These are phyloP conservation scores for Fusarium albosuccineum DNA, from an alignment of 2,329 filamentous ascomycete genomes.

Conservation along the genomic window DNA sequence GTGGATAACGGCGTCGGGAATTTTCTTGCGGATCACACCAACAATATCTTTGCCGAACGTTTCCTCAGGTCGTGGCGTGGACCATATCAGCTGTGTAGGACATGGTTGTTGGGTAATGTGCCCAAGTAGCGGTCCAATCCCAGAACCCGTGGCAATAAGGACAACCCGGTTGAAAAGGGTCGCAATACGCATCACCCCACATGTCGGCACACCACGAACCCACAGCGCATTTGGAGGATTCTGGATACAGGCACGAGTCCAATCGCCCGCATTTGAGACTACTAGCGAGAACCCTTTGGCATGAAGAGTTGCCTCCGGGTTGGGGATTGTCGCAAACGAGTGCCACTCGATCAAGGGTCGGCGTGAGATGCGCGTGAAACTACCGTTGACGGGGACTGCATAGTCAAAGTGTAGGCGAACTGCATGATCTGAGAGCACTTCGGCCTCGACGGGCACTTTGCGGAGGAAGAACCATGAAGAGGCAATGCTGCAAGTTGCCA, in stretches of 20 bases:
- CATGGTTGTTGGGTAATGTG: constrained; percentile 65
- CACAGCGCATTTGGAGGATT: constrained; percentile 73
- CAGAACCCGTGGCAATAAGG: constrained; percentile 78
- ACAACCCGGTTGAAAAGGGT: constrained; percentile 75
- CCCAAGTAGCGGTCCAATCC: constrained; percentile 77
- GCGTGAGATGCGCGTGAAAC: constrained; percentile 68
- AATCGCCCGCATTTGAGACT: constrained; percentile 81
- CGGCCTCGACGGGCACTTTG: constrained; percentile 73
- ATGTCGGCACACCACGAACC: constrained; percentile 76
- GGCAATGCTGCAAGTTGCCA: constrained; percentile 74
- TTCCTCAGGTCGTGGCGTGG: constrained; percentile 69
- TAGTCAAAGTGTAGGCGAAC: constrained; percentile 78
- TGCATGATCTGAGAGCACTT: constrained; percentile 79
- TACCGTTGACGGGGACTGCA: constrained; percentile 65
- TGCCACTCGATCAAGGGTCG: constrained; percentile 79
- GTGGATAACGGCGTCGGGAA: constrained; percentile 74
- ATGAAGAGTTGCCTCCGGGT: constrained; percentile 54
- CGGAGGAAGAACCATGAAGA: constrained; percentile 81
- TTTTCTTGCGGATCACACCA: constrained; percentile 66
- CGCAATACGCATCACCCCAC: constrained; percentile 76
- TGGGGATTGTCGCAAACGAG: constrained; percentile 80
- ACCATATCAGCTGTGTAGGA: constrained; percentile 76
- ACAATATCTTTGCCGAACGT: constrained; percentile 73
- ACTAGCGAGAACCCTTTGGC: constrained; percentile 73
- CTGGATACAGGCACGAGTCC: constrained; percentile 75